Base-by-base conservation (phyloP, 1,284 basidiomycete species). In the Termitomyces sp. region DNA sequence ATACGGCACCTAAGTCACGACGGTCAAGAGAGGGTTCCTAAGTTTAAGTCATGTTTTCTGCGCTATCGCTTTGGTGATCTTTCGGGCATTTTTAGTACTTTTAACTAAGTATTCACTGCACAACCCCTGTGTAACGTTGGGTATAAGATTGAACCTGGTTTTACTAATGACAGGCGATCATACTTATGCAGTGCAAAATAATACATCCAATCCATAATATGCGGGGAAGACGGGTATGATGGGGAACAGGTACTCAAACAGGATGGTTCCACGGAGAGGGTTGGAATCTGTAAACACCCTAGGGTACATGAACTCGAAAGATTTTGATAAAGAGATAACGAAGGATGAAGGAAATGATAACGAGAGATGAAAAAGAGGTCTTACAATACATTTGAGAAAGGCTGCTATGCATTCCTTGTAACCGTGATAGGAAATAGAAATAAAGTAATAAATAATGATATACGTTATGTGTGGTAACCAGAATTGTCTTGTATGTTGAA, bases 1-100 rank as follows among this genome's bases (percentile, higher is more conserved):
- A 84, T 53, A 52, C 69, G 1, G 64, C 62, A 12, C 74, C 77
- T n/a, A 67, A 69, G 54, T 58, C 61, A n/a, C 71, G 68, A 48
- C 71, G 70, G 50, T 73, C 72, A 21, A 52, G 55, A 40, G 61
- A 62, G 55, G 54, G 56, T 44, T 48, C 57, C 31, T 63, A 58
- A 45, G 10, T 6, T 9, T 6, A 9, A 6, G 3, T 13, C 21
- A 19, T 33, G 44, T 47, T 47, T 47, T 15, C 4, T 24, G n/a
- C 19, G n/a, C 12, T 46, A 17, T 46, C 21, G 3, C 2, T 4
- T 28, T 26, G 12, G 17, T 19, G 17, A 43, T 38, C 17, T 21
- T 31, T n/a, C 2, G 19, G 30, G 10, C 15, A 17, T 21, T 50
- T 31, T 30, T n/a, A 33, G 10, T 12, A 21, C 3, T 24, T 40